Conservation (phyloP, 257 asterid species). For the Pogostemon cablin region DNA sequence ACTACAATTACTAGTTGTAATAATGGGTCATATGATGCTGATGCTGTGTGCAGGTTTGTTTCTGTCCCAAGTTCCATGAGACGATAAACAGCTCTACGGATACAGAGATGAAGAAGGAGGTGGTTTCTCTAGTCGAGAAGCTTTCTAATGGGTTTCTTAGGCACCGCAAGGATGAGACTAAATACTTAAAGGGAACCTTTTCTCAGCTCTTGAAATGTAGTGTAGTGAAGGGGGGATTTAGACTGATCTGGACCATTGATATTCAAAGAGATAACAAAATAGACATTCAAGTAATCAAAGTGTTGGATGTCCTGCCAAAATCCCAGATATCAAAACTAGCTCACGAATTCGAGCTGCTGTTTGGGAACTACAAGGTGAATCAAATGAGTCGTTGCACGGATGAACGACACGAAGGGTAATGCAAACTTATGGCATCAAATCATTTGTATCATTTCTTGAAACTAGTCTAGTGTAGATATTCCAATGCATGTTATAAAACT, state of each 20-base stretch:
- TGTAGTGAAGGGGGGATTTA: slow-evolving; percentile 38
- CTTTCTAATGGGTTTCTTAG: slow-evolving; percentile 56
- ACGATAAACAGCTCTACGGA: slow-evolving; percentile 40
- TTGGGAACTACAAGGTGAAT: slow-evolving; percentile 37
- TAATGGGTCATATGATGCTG: neutral
- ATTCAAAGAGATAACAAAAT: slow-evolving; percentile 36
- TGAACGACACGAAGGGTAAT: slow-evolving; percentile 41
- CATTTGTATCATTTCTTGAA: too few species aligned
- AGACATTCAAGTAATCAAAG: slow-evolving; percentile 42
- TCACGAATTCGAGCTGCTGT: slow-evolving; percentile 19
- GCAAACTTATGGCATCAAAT: neutral
- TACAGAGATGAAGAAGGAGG: slow-evolving; percentile 39
- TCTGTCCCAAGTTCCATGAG: slow-evolving; percentile 43
- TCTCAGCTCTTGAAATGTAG: slow-evolving; percentile 41
- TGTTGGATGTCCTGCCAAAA: slow-evolving; percentile 47
- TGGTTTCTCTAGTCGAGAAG: slow-evolving; percentile 45
- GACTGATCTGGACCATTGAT: slow-evolving; percentile 57
- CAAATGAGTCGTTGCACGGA: slow-evolving; percentile 36
- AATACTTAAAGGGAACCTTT: slow-evolving; percentile 21
- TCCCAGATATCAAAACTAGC: slow-evolving; percentile 37
- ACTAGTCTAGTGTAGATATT: too few species aligned
- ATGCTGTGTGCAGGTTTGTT: slow-evolving; percentile 38
- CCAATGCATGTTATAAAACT: too few species aligned
- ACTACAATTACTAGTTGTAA: neutral
- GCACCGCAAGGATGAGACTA: slow-evolving; percentile 28